Conservation (phyloP, 495 filamentous ascomycete species). For the Hypomontagnella monticulosa region DNA sequence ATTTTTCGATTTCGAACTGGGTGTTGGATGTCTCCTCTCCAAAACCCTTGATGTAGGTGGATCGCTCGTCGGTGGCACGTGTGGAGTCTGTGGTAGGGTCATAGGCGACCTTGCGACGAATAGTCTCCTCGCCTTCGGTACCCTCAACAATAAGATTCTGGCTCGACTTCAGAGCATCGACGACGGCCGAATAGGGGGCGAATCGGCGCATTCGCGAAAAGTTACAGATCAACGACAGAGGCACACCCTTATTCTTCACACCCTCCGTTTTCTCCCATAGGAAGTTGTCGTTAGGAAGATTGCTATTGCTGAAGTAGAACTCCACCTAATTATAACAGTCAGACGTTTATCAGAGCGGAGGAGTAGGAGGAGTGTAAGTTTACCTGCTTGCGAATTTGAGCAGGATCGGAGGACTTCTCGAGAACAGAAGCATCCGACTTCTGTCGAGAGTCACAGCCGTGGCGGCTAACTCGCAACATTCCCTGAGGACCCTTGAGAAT, state of each 20-base stretch:
- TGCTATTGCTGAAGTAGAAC: conserved; percentile 96
- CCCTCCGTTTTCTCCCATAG: conserved; percentile 80
- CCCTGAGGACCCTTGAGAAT: conserved; percentile 23
- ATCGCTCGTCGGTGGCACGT: conserved; percentile 50
- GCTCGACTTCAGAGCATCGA: conserved; percentile 81
- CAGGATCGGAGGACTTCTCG: conserved; percentile 73
- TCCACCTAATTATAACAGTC: conserved; percentile 71
- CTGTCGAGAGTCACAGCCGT: conserved; percentile 44
- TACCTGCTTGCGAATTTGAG: conserved; percentile 83
- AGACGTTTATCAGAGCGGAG: conserved; percentile 20
- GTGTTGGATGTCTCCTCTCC: conserved; percentile 78
- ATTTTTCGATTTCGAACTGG: conserved; percentile 92
- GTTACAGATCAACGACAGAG: conserved; percentile 75
- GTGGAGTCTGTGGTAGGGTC: conserved; percentile 48
- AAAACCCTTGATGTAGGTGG: conserved; percentile 81
- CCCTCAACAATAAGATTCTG: conserved; percentile 72
- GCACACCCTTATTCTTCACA: conserved; percentile 78
- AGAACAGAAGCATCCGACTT: conserved; percentile 72
- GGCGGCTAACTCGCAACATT: conserved; percentile 41
- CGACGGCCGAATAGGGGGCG: conserved; percentile 80
- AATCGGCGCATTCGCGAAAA: conserved; percentile 97
- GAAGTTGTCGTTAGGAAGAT: conserved; percentile 87
- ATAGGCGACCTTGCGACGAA: conserved; percentile 73
- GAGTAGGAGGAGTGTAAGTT: neutral
- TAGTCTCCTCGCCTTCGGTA: conserved; percentile 65